A percentile compares a stretch with the other conserved stretches of the same genome.
Conservation (phyloP, 192 early-diverging fungal genomes). For the Dissophora globulifera region DNA sequence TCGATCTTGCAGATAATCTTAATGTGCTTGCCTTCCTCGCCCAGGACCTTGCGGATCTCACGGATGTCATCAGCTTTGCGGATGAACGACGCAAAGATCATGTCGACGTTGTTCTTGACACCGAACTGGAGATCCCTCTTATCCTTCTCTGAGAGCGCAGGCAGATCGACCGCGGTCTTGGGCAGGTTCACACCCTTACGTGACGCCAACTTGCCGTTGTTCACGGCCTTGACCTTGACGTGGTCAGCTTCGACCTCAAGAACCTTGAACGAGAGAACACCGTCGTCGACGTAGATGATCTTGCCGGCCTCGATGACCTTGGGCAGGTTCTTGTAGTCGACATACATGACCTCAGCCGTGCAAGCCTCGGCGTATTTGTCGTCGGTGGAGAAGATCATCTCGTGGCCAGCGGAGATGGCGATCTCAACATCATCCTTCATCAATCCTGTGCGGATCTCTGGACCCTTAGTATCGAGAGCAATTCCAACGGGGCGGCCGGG, state of each 20-base stretch:
- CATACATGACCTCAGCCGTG: slow-evolving; percentile 74
- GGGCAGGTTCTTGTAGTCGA: slow-evolving; percentile 84
- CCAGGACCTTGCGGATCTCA: slow-evolving; percentile 89
- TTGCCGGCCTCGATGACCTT: slow-evolving; percentile 79
- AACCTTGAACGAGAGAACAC: slow-evolving; percentile 96
- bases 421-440: slow-evolving; percentile 80
- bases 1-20: slow-evolving; percentile 99
- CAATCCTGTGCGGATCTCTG: slow-evolving; percentile 88
- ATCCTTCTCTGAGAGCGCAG: slow-evolving; percentile 96
- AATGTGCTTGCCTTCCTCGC: slow-evolving; percentile 83
- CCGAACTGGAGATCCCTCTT: slow-evolving; percentile 91
- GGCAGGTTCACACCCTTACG: slow-evolving; percentile 98
- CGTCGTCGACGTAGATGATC: slow-evolving; percentile 93
- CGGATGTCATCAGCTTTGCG: slow-evolving; percentile 90
- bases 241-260: slow-evolving; percentile 72
- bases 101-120: slow-evolving; percentile 92
- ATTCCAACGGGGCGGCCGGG: slow-evolving; percentile 69
- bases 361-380: slow-evolving; percentile 69
- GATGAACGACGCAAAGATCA: slow-evolving; percentile 97
- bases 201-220: slow-evolving; percentile 88
- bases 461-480: slow-evolving; percentile 87
- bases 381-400: slow-evolving; percentile 82
- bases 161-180: slow-evolving; percentile 90
- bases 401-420: slow-evolving; percentile 79
- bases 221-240: slow-evolving; percentile 77